Percentiles rank a stretch among this genome's conserved stretches.
Evolutionary conservation across 768 basidiomycete genomes (phyloP).

Genomic region (Boletus rex-veris): DNA sequence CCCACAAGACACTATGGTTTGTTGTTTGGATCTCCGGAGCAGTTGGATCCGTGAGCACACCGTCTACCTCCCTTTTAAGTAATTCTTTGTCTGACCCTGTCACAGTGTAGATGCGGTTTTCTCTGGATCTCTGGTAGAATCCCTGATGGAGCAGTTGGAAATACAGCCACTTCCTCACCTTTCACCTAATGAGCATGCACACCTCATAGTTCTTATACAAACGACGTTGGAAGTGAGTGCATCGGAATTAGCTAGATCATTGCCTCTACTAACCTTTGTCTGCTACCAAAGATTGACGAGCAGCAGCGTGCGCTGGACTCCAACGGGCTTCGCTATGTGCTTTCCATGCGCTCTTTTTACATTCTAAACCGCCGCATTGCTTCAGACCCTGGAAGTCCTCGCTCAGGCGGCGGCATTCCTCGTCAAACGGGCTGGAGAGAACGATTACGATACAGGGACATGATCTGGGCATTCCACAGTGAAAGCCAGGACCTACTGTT

Average conservation of each 20-base stretch:
- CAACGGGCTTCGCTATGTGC: constrained; percentile 89
- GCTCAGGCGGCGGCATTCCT: constrained; percentile 40
- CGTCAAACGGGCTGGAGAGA: constrained; percentile 57
- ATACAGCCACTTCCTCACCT: constrained; percentile 63
- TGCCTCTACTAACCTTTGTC: background rate
- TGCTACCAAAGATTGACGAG: constrained; percentile 68
- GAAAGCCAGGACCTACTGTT: constrained; percentile 88
- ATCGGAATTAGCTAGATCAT: background rate
- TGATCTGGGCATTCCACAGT: constrained; percentile 96
- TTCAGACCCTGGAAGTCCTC: constrained; percentile 45
- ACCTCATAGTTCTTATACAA: constrained; percentile 80
- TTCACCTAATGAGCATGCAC: constrained; percentile 75
- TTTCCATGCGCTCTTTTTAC: constrained; percentile 89
- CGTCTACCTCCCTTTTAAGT: background rate
- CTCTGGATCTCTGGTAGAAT: constrained; percentile 53
- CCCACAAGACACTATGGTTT: constrained; percentile 41
- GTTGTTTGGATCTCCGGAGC: constrained; percentile 50
- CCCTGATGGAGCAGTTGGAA: constrained; percentile 65
- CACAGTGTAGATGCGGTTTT: constrained; percentile 52
- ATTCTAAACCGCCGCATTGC: constrained; percentile 68
- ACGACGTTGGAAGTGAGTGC: constrained; percentile 76
- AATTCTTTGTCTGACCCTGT: constrained; percentile 1
- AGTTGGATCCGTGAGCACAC: constrained; percentile 43
- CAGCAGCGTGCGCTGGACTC: constrained; percentile 88
- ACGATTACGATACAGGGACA: constrained; percentile 87